A percentile compares a stretch with the other conserved stretches of the same genome.
phyloP scores from a whole-genome alignment of 2,329 filamentous ascomycete species.

The Boeremia exigua region DNA sequence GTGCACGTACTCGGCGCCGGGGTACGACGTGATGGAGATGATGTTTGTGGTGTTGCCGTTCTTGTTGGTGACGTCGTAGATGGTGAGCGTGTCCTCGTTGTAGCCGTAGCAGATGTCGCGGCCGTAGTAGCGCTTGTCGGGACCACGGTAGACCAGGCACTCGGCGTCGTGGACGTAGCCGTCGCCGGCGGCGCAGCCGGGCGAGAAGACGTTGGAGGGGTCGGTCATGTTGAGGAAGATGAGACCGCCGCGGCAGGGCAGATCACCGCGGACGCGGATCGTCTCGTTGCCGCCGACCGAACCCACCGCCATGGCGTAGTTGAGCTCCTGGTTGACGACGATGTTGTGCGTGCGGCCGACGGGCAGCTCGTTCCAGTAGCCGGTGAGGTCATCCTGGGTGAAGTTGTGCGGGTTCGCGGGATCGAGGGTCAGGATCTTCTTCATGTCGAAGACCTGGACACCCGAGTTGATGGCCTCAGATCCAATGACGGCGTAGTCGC shows the following conservation, averaged over 20 bases:
- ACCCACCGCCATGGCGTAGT: constrained; percentile 39
- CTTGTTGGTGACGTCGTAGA: constrained; percentile 59
- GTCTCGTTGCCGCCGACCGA: constrained; percentile 34
- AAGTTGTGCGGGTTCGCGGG: constrained; percentile 33
- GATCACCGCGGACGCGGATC: constrained; percentile 30
- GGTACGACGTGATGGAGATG: constrained; percentile 60
- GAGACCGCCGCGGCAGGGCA: constrained; percentile 57
- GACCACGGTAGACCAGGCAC: constrained; percentile 61
- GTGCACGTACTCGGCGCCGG: constrained; percentile 62
- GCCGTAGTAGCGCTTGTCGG: constrained; percentile 54
- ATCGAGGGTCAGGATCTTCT: constrained; percentile 46
- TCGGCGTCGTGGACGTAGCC: constrained; percentile 67
- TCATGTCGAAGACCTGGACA: constrained; percentile 67
- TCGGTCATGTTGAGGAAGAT: constrained; percentile 64
- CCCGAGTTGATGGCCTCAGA: constrained; percentile 52
- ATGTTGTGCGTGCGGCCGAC: constrained; percentile 44
- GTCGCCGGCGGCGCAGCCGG: constrained; percentile 60
- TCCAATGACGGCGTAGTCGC: constrained; percentile 49
- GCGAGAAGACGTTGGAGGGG: constrained; percentile 56
- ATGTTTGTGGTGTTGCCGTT: constrained; percentile 47
- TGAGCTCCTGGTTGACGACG: constrained; percentile 38
- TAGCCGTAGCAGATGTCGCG: constrained; percentile 62
- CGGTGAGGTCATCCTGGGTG: constrained; percentile 33
- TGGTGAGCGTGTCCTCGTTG: constrained; percentile 60
- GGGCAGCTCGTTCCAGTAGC: constrained; percentile 34